Base-by-base conservation (phyloP, 2,329 filamentous ascomycete genomes). In the Trichoderma sp. region DNA sequence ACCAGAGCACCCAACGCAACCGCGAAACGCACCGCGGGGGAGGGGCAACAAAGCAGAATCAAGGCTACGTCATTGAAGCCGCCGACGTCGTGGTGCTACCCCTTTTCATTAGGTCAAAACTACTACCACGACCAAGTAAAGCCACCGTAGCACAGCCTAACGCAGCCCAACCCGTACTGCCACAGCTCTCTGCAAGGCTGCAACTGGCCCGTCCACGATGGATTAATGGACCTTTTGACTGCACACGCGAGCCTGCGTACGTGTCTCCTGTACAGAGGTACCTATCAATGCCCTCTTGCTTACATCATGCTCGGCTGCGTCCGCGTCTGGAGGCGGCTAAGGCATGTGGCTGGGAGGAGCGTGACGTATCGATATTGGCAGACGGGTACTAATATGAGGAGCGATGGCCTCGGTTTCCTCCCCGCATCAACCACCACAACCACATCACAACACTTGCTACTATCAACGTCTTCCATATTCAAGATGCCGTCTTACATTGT, bases 401-500 rank as follows among this genome's bases (percentile, higher is more conserved):
- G 42, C 5, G 19, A 27, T 4, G 32, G 48, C 42, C 45, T 59
- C 29, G 9, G 19, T 32, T 67, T 32, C 32, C 32, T n/a, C 12
- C 48, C 35, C n/a, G 56, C 34, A 42, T 54, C 52, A 42, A 19
- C 52, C 59, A 32, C 39, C 29, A 42, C 32, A 45, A 32, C 17
- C 34, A 48, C 64, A 61, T 50, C 19, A 25, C 42, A 59, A 29
- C 48, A n/a, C 25, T 5, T 19, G 15, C 29, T 48, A 2, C 6
- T 59, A 29, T 50, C 39, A 52, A 29, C 54, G 29, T 50, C 48
- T 5, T 42, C 58, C 5, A 29, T 39, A 9, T 29, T 64, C 73
- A 84, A 74, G 54, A 87, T 87, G 85, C 83, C 85, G 80, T 78
- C 80, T 74, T 87, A 85, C 79, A 87, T 87, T 75, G 85, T 87